Evolutionary conservation across 225 moss, liverwort and hornwort species (phyloP).

Genomic region (Lunularia cruciata): DNA sequence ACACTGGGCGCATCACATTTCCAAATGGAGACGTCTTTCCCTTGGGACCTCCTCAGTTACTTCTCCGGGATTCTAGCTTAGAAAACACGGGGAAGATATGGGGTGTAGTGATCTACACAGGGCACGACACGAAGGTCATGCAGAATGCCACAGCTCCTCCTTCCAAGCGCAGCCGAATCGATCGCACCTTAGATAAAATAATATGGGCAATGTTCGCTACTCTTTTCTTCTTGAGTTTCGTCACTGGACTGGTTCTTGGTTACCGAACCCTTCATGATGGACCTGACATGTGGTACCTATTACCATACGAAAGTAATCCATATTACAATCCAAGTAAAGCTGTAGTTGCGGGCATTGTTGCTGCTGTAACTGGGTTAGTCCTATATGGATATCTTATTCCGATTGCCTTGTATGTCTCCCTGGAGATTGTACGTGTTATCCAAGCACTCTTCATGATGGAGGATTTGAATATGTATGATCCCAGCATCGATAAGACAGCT

Average conservation of each 20-base stretch:
- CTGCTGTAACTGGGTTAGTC: constrained; percentile 60
- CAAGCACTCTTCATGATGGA: constrained; percentile 65
- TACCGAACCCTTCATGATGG: constrained; percentile 46
- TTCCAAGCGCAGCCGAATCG: constrained; percentile 89
- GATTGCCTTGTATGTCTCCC: constrained; percentile 76
- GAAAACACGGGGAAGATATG: constrained; percentile 75
- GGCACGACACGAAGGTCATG: constrained; percentile 91
- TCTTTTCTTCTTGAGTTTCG: constrained; percentile 51
- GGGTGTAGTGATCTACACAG: constrained; percentile 78
- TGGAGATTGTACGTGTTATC: constrained; percentile 71
- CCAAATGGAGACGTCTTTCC: constrained; percentile 35
- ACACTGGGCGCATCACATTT: constrained; percentile 52
- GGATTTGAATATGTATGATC: constrained; percentile 65
- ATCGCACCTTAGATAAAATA: constrained; percentile 60
- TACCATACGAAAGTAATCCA: constrained; percentile 42
- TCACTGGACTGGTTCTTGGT: constrained; percentile 55
- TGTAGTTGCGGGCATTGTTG: constrained; percentile 52
- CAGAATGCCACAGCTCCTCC: constrained; percentile 75
- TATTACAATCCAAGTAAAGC: constrained; percentile 61
- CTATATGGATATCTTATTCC: constrained; percentile 86
- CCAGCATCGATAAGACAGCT: constrained; percentile 47
- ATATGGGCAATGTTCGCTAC: constrained; percentile 72
- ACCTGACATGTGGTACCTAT: constrained; percentile 59
- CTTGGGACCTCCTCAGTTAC: constrained; percentile 66
- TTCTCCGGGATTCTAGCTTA: constrained; percentile 82